These are phyloP conservation scores for Nicotiana obtusifolia DNA, from an alignment of 257 asterid genomes.

Conservation along the genomic window DNA sequence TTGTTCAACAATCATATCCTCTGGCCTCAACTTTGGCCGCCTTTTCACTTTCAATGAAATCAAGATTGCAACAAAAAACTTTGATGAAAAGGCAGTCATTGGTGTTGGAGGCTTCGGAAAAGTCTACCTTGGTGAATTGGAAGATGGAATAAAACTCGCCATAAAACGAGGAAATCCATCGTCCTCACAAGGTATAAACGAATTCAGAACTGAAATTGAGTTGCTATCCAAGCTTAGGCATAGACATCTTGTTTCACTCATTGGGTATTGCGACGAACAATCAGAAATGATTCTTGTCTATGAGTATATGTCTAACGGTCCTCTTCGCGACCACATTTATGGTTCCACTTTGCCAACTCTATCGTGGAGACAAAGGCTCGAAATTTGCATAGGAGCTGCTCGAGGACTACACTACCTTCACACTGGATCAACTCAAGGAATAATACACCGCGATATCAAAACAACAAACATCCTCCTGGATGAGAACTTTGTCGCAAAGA, in stretches of 20 bases:
- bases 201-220: constrained; percentile 77
- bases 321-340: constrained; percentile 73
- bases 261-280: constrained; percentile 83
- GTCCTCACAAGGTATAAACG: constrained; percentile 83
- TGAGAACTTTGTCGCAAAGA: constrained; percentile 60
- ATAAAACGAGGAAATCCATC: constrained; percentile 85
- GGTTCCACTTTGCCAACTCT: constrained; percentile 49
- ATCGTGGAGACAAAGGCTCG: constrained; percentile 79
- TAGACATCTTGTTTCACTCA: constrained; percentile 76
- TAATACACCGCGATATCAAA: constrained; percentile 85
- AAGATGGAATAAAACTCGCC: constrained; percentile 64
- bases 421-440: constrained; percentile 87
- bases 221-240: constrained; percentile 82
- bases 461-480: constrained; percentile 86
- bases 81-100: constrained; percentile 57
- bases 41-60: constrained; percentile 57
- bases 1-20: constrained; percentile 43
- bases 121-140: constrained; percentile 62
- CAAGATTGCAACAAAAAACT: constrained; percentile 61
- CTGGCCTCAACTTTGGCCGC: constrained; percentile 60
- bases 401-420: constrained; percentile 92
- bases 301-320: constrained; percentile 79
- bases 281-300: constrained; percentile 84
- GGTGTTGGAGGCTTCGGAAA: constrained; percentile 98
- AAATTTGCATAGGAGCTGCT: constrained; percentile 89